phyloP scores from a whole-genome alignment of 1,284 basidiomycete genomes.

The Ustilago lituana region DNA sequence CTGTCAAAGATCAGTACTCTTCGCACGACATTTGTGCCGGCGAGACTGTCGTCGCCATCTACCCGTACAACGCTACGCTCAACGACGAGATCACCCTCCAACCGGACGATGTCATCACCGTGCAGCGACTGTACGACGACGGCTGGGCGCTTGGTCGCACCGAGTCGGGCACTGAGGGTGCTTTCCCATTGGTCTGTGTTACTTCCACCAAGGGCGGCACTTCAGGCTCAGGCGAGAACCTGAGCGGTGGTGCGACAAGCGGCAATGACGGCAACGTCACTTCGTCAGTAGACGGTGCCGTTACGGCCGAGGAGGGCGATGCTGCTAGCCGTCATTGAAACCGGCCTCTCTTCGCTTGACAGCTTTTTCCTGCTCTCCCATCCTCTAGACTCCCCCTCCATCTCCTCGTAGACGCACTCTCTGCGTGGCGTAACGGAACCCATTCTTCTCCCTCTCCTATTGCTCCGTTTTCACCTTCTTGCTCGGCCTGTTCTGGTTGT shows the following conservation, averaged over 20 bases:
- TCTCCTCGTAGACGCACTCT: too few relatives aligned
- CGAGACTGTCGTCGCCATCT: slow-evolving; percentile 61
- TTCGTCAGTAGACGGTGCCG: slow-evolving; percentile 50
- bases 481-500: not conserved
- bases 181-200: slow-evolving; percentile 61
- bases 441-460: not conserved
- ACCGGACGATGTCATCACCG: slow-evolving; percentile 56
- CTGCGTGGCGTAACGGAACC: too few relatives aligned
- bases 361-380: too few relatives aligned
- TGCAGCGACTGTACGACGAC: slow-evolving; percentile 60
- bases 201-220: slow-evolving; percentile 56
- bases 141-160: slow-evolving; percentile 60
- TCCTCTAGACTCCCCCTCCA: not conserved
- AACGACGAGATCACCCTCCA: slow-evolving; percentile 61
- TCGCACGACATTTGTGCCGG: slow-evolving; percentile 59
- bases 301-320: slow-evolving; percentile 57
- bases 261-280: slow-evolving; percentile 51
- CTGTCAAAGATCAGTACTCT: slow-evolving; percentile 61
- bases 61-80: slow-evolving; percentile 62
- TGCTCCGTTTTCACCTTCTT: not conserved
- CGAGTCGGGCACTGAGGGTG: slow-evolving; percentile 50
- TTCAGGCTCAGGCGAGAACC: slow-evolving; percentile 40
- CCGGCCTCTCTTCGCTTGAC: too few relatives aligned
- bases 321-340: slow-evolving; percentile 12
- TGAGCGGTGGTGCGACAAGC: slow-evolving; percentile 51